phyloP scores from a whole-genome alignment of 1,284 basidiomycete genomes.

The Amylostereum chailletii region DNA sequence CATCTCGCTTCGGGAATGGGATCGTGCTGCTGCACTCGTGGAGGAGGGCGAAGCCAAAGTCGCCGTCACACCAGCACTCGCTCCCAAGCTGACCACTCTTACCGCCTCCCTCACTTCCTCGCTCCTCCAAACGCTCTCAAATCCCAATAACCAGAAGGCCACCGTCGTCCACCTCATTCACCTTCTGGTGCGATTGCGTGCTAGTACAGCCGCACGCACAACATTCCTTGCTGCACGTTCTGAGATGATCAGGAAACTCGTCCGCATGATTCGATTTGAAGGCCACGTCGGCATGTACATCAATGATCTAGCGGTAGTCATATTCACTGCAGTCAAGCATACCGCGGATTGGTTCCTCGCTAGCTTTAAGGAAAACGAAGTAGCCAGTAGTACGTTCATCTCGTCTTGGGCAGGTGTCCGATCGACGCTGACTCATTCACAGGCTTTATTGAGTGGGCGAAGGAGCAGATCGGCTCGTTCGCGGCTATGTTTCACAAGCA shows the following conservation, averaged over 20 bases:
- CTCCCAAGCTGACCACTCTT: constrained; percentile 58
- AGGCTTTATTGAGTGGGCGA: constrained; percentile 96
- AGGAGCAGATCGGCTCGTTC: constrained; percentile 77
- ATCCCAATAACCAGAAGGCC: constrained; percentile 73
- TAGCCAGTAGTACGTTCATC: constrained; percentile 71
- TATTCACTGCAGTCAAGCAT: constrained; percentile 88
- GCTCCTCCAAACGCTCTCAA: constrained; percentile 68
- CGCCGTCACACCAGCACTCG: constrained; percentile 42
- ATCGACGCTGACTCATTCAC: constrained; percentile 4
- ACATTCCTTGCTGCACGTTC: constrained; percentile 80
- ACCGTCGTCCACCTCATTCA: constrained; percentile 65
- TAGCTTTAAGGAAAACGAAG: constrained; percentile 91
- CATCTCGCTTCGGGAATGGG: constrained; percentile 86
- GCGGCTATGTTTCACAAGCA: constrained; percentile 85
- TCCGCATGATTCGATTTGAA: constrained; percentile 85
- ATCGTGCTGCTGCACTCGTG: constrained; percentile 75
- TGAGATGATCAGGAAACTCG: constrained; percentile 66
- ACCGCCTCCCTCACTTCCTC: constrained; percentile 65
- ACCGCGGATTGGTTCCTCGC: constrained; percentile 97
- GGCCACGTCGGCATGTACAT: constrained; percentile 82
- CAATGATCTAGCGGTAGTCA: constrained; percentile 73
- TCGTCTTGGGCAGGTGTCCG: constrained; percentile 1
- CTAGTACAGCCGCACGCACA: constrained; percentile 72
- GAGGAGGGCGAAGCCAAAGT: constrained; percentile 73
- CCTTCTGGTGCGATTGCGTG: constrained; percentile 68